Evolutionary conservation across 495 filamentous ascomycete genomes (phyloP), one percentile per base, ranked within the genome.

Genomic region (Pseudevernia furfuracea): DNA sequence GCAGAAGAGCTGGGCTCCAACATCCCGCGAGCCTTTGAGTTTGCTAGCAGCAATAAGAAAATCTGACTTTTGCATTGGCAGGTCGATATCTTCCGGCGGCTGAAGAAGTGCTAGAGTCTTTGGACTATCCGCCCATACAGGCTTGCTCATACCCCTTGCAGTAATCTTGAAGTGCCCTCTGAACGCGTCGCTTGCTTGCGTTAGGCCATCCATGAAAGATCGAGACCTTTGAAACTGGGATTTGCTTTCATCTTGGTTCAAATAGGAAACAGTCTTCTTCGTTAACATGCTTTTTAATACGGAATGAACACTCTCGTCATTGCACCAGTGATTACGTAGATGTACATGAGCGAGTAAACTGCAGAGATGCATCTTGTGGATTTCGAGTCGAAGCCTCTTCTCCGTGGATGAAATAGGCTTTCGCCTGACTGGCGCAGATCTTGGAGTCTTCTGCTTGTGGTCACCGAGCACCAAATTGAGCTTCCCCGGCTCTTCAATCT

Each of bases 1-100:
- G 75, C 94, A 97, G 64, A 93, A 96, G 5, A 99, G 73, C 72
- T 96, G 92, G 25, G 91, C 87, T 19, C 92, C 94, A 39, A 94
- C 81, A 75, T 98, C 93, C 55, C 91, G 86, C 49, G 92, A 96
- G 8, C 92, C 93, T 68, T 81, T 70, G 37, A 92, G 73, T 5
- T 71, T 78, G 61, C 77, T 78, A 3, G 91, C 89, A 58, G 89
- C 86, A 43, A 77, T 77, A 23, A 78, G 77, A 67, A 97, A 97
- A 62, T 94, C 90, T 4, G 21, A 73, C 67, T 64, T 80, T 75
- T 55, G 75, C 72, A 67, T 78, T 44, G 74, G 74, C 28, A 71
- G 60, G 57, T 80, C 78, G 34, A 75, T 71, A 68, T 89, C 83
- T 15, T 79, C 74, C 30, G 84, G 81, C 8, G 81, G 75, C 60